A percentile compares a stretch with the other conserved stretches of the same genome.
Evolutionary conservation across 1,284 basidiomycete genomes (phyloP).

Genomic region (Ceratobasidium sp.): DNA sequence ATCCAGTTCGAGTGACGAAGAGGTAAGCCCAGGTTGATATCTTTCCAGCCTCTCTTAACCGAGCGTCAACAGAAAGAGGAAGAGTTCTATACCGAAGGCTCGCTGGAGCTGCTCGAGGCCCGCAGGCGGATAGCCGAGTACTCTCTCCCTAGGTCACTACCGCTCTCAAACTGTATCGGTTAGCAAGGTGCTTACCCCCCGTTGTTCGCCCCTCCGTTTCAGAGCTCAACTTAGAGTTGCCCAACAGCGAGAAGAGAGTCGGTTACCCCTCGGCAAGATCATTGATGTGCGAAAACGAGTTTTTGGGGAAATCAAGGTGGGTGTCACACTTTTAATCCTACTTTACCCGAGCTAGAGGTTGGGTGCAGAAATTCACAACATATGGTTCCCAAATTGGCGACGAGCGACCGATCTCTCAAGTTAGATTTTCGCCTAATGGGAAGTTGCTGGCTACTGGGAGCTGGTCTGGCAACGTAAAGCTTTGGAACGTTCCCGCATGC

Average conservation of each 20-base stretch:
- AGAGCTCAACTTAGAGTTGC: constrained; percentile 93
- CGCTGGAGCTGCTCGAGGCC: constrained; percentile 84
- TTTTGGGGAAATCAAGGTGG: constrained; percentile 88
- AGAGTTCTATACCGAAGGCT: constrained; percentile 96
- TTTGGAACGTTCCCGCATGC: constrained; percentile 95
- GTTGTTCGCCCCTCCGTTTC: constrained; percentile 58
- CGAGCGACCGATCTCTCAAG: constrained; percentile 91
- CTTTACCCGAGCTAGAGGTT: constrained; percentile 39
- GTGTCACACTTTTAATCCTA: constrained; percentile 47
- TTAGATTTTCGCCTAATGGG: constrained; percentile 94
- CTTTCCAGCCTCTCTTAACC: neutral
- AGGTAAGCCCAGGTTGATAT: constrained; percentile 71
- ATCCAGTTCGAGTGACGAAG: constrained; percentile 75
- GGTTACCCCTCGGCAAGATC: constrained; percentile 87
- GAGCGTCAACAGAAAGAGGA: constrained; percentile 68
- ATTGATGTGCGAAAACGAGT: constrained; percentile 91
- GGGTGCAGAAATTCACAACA: constrained; percentile 81
- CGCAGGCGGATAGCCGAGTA: constrained; percentile 88
- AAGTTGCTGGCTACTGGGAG: constrained; percentile 89
- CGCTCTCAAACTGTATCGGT: constrained; percentile 61
- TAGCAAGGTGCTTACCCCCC: constrained; percentile 80
- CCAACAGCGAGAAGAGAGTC: constrained; percentile 88
- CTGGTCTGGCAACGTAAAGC: constrained; percentile 94
- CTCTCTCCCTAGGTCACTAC: constrained; percentile 89
- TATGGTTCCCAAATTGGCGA: constrained; percentile 98